Evolutionary conservation across 495 filamentous ascomycete species (phyloP).

Genomic region (Gamarada debralockiae): DNA sequence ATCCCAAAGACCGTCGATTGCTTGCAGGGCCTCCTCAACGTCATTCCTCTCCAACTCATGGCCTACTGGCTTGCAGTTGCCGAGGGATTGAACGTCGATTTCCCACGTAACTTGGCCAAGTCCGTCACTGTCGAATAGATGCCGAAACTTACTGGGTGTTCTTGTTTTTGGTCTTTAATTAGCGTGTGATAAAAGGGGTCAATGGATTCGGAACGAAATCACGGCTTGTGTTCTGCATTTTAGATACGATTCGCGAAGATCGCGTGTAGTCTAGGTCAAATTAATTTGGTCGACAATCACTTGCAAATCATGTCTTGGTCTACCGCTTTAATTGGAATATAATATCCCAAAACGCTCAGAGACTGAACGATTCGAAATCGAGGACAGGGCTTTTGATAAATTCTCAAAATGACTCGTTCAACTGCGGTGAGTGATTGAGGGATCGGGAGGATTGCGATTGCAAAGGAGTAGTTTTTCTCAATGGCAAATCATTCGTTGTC

Average conservation of each 20-base stretch:
- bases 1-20: constrained; percentile 93
- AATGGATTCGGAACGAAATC: background rate
- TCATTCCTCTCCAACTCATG: constrained; percentile 95
- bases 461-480: too few species aligned
- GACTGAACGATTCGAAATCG: too few species aligned
- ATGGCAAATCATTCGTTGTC: too few species aligned
- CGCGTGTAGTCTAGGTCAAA: background rate
- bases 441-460: too few species aligned
- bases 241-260: background rate
- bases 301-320: too few species aligned
- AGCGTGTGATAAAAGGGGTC: constrained; percentile 2
- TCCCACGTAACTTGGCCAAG: constrained; percentile 97
- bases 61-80: constrained; percentile 97
- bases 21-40: constrained; percentile 93
- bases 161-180: background rate
- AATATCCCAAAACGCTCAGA: too few species aligned
- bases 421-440: too few species aligned
- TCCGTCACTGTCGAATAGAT: constrained; percentile 95
- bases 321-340: too few species aligned
- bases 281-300: background rate
- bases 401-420: too few species aligned
- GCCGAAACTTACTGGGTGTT: background rate
- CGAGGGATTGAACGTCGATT: constrained; percentile 95
- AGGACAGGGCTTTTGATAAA: too few species aligned
- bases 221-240: background rate